Evolutionary conservation across 108 stramenopile genomes (phyloP), one percentile per base, ranked within the genome.

Genomic region (Nannochloropsis salina): DNA sequence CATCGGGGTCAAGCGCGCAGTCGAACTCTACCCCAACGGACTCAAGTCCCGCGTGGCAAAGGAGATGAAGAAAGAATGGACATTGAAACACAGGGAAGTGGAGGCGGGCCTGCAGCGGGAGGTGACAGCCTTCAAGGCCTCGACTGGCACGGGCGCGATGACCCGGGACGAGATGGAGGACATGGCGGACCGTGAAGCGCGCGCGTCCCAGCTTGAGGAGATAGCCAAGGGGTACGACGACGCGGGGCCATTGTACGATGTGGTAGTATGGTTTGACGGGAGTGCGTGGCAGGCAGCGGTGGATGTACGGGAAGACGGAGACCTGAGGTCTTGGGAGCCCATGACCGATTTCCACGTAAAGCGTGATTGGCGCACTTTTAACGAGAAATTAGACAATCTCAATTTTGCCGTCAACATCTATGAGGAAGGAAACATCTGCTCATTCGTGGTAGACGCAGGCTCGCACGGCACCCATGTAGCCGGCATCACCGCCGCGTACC

Each of bases 391-490:
- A 51, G 93, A 93, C 31, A 93, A 92, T 86, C 91, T 92, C 44
- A 92, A 91, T 87, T 92, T 86, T 80, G 84, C 44, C 31, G 88
- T 96, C 80, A 91, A 95, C 82, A 84, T 96, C 43, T 96, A 93
- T 86, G 92, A 95, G 44, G 93, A 95, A 6, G 95, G 94, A 1
- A 86, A 86, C 10, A 82, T 92, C 2, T 84, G 96, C 21, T 92
- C 88, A 84, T 93, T 98, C 83, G 95, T 96, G 22, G 89, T 87
- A 8, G 95, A 96, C 87, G 93, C 93, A 3, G 94, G 94, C 15
- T 90, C 94, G 3, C 97, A 98, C 92, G 97, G 95, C 9, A 95
- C 95, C 2, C 97, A 98, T 85, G 97, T 98, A 9, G 95, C 95
- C 6, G 94, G 92, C 31, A 97, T 97, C 87, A 91, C 94, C 10